Base-by-base conservation (phyloP, 495 filamentous ascomycete genomes). In the Diplogelasinospora grovesii region DNA sequence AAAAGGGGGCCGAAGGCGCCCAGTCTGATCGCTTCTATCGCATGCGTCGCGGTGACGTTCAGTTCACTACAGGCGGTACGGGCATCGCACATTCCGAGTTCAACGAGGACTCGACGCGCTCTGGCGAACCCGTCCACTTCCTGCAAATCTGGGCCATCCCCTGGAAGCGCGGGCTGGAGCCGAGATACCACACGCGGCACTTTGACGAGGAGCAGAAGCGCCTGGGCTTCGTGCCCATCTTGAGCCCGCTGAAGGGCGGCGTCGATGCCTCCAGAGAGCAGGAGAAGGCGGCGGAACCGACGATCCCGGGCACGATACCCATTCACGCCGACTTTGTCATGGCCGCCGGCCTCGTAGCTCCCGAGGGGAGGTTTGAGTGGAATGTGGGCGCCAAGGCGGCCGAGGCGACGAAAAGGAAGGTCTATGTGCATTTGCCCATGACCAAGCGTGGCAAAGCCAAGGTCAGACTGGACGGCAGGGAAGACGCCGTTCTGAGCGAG, bases 61-160 rank as follows among this genome's bases (percentile, higher is more conserved):
- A 89, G 57, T 89, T 89, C 57, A 89, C 84, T 3, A 86, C 79
- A 10, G 85, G 82, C 21, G 85, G 85, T 30, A 84, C 71, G 22
- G 80, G 85, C 26, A 86, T 92, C 51, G 74, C 82, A 18, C 84
- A 92, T 53, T 77, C 71, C 10, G 85, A 92, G 63, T 74, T 78
- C 53, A 88, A 86, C 60, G 80, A 88, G 51, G 69, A 79, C 48
- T 52, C 59, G 11, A 61, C 64, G 28, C n/a, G n/a, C n/a, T n/a
- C n/a, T n/a, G n/a, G n/a, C n/a, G 74, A 83, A 19, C 67, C 77
- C 9, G 81, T 85, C 13, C 85, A 90, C 53, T 88, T 89, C 57
- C 67, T 89, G 15, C 84, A 89, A 60, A 89, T 89, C 45, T 89
- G 83, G 85, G 84, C 75, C 3, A 57, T 82, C 15, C 84, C 85